Evolutionary conservation across 805 yeast species (phyloP).

Genomic region (Saccharomycopsis microspora): DNA sequence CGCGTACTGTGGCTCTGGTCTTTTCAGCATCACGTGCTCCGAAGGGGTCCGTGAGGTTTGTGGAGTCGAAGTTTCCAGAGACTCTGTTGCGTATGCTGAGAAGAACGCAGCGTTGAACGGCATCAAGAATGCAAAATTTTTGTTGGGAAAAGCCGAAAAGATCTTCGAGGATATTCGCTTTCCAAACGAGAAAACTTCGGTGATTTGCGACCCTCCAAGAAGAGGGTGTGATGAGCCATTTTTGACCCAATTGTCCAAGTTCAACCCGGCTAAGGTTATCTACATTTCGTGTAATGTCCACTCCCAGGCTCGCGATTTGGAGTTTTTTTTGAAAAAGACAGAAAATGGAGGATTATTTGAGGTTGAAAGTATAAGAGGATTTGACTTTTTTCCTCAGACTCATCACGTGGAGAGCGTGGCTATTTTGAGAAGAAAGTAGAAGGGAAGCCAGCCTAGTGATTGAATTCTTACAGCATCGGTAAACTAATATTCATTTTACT

Average conservation of each 20-base stretch:
- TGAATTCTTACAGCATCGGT: too few species aligned
- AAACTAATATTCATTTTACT: too few species aligned
- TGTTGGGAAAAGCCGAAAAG: constrained; percentile 87
- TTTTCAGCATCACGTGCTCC: constrained; percentile 82
- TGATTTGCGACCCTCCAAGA: constrained; percentile 93
- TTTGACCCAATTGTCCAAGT: constrained; percentile 72
- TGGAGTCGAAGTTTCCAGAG: constrained; percentile 92
- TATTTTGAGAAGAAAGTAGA: constrained; percentile 32
- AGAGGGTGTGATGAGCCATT: constrained; percentile 92
- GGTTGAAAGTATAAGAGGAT: constrained; percentile 81
- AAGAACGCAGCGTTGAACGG: constrained; percentile 69
- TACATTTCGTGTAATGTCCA: constrained; percentile 96
- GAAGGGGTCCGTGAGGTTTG: constrained; percentile 70
- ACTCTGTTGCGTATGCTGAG: constrained; percentile 80
- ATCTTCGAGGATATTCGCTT: constrained; percentile 71
- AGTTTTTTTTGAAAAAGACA: constrained; percentile 64
- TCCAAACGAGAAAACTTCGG: constrained; percentile 69
- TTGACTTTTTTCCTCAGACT: constrained; percentile 94
- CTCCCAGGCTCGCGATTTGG: constrained; percentile 91
- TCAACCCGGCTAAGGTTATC: constrained; percentile 78
- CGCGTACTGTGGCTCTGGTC: constrained; percentile 94
- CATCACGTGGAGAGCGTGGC: constrained; percentile 88
- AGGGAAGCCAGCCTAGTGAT: too few species aligned
- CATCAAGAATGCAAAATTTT: constrained; percentile 68
- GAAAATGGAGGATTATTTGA: constrained; percentile 49